A percentile compares a stretch with the other conserved stretches of the same genome.
phyloP scores from a whole-genome alignment of 1,139 yeast genomes.

The Tardiomyces blankii region DNA sequence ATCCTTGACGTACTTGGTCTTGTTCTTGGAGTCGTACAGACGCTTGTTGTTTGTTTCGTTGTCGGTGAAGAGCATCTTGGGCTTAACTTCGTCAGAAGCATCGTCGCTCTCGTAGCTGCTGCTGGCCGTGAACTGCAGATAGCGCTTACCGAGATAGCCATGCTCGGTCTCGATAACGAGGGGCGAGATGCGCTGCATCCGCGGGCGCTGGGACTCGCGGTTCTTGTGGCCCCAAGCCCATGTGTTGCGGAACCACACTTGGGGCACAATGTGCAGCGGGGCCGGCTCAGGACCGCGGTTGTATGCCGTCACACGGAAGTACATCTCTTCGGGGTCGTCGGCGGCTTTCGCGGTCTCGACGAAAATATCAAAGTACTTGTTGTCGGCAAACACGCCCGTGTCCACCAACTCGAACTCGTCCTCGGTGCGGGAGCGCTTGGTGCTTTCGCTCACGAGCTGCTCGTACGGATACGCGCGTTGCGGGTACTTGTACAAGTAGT shows the following conservation, averaged over 20 bases:
- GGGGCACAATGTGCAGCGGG: conserved; percentile 81
- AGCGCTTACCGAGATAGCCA: conserved; percentile 61
- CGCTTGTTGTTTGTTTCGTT: conserved; percentile 72
- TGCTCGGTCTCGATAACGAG: conserved; percentile 52
- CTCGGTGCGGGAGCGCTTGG: conserved; percentile 50
- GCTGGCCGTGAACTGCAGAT: conserved; percentile 67
- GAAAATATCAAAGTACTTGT: conserved; percentile 80
- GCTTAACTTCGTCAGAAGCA: conserved; percentile 57
- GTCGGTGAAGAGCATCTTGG: conserved; percentile 71
- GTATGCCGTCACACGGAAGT: conserved; percentile 81
- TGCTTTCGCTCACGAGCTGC: conserved; percentile 60
- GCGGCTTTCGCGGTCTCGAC: conserved; percentile 88
- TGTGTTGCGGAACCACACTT: conserved; percentile 76
- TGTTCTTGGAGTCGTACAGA: conserved; percentile 50
- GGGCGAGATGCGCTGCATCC: conserved; percentile 32
- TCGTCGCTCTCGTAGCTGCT: conserved; percentile 25
- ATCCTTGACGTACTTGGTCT: conserved; percentile 59
- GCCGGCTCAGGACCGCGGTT: conserved; percentile 79
- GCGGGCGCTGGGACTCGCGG: conserved; percentile 33
- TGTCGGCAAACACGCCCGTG: conserved; percentile 66
- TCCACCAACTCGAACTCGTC: conserved; percentile 65
- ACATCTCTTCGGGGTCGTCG: conserved; percentile 69
- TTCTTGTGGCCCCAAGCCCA: conserved; percentile 72
- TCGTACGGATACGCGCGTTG: conserved; percentile 77
- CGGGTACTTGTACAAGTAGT: conserved; percentile 86